phyloP scores from a whole-genome alignment of 805 yeast species.

The Kazachstania psychrophila region DNA sequence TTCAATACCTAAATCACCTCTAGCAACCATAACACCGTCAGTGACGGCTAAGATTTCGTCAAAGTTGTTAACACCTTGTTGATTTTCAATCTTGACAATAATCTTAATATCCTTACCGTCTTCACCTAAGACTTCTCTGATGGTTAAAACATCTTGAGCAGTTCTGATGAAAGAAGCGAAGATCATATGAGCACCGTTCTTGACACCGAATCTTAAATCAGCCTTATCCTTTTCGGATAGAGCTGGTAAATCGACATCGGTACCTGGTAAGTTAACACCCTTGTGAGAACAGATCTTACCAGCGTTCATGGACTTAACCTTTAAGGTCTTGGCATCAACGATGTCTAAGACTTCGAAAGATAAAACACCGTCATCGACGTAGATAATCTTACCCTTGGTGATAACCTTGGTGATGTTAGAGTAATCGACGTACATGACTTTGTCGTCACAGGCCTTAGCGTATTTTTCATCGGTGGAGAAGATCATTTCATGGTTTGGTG shows the following conservation, averaged over 20 bases:
- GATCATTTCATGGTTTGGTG: constrained; percentile 80
- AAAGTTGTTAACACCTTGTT: constrained; percentile 99
- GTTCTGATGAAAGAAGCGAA: constrained; percentile 97
- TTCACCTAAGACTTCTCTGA: constrained; percentile 92
- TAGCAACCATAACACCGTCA: constrained; percentile 99
- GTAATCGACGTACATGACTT: constrained; percentile 85
- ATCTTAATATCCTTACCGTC: constrained; percentile 94
- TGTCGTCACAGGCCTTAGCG: constrained; percentile 63
- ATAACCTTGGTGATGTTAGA: constrained; percentile 93
- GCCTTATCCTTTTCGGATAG: constrained; percentile 91
- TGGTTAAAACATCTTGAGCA: constrained; percentile 79
- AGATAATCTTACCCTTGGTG: constrained; percentile 78
- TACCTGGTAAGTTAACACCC: constrained; percentile 98
- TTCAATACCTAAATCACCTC: constrained; percentile 99
- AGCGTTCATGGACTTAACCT: constrained; percentile 82
- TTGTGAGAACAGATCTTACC: constrained; percentile 96
- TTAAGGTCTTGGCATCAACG: constrained; percentile 69
- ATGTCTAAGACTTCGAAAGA: constrained; percentile 88
- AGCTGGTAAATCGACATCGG: constrained; percentile 98
- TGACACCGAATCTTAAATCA: constrained; percentile 91
- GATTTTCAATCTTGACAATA: constrained; percentile 96
- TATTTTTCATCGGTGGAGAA: constrained; percentile 85
- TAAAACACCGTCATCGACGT: constrained; percentile 95
- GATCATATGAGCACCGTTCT: constrained; percentile 95
- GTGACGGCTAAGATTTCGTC: constrained; percentile 91